These are phyloP conservation scores for Pachysandra terminalis DNA, from an alignment of 164 flowering plant species.

Conservation along the genomic window DNA sequence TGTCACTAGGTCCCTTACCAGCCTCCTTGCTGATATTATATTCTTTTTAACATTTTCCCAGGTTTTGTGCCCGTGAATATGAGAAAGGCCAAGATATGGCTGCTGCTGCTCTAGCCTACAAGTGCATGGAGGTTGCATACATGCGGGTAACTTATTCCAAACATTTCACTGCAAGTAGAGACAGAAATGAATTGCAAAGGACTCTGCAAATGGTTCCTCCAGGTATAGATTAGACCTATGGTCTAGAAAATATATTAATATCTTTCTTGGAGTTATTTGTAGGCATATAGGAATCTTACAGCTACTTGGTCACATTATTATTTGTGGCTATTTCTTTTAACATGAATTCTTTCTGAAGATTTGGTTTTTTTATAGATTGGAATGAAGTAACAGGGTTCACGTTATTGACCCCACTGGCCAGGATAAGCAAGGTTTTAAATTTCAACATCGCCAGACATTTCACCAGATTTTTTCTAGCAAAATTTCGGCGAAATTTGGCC, in stretches of 20 bases:
- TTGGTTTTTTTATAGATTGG: too few species aligned
- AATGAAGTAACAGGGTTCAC: too few species aligned
- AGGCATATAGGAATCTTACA: neutral
- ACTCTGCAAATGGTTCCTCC: conserved; percentile 57
- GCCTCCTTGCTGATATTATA: neutral
- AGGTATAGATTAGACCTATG: conserved; percentile 34
- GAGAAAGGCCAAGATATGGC: conserved; percentile 63
- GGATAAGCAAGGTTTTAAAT: too few species aligned
- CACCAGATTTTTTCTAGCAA: too few species aligned
- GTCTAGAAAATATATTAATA: neutral
- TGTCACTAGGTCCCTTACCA: neutral
- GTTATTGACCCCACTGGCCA: too few species aligned
- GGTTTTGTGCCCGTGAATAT: conserved; percentile 74
- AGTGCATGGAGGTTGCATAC: conserved; percentile 86
- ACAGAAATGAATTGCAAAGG: conserved; percentile 58
- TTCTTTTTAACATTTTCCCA: conserved; percentile 17
- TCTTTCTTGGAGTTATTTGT: neutral
- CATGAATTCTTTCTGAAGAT: neutral
- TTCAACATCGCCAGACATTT: too few species aligned
- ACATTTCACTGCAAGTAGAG: conserved; percentile 34
- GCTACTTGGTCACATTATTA: neutral
- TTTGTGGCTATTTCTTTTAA: neutral
- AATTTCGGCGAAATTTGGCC: too few species aligned
- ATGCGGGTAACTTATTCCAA: conserved; percentile 60
- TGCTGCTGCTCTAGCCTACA: conserved; percentile 81